These are phyloP conservation scores for Coemansia nantahalensis DNA, from an alignment of 192 early-diverging fungal genomes.

Conservation along the genomic window DNA sequence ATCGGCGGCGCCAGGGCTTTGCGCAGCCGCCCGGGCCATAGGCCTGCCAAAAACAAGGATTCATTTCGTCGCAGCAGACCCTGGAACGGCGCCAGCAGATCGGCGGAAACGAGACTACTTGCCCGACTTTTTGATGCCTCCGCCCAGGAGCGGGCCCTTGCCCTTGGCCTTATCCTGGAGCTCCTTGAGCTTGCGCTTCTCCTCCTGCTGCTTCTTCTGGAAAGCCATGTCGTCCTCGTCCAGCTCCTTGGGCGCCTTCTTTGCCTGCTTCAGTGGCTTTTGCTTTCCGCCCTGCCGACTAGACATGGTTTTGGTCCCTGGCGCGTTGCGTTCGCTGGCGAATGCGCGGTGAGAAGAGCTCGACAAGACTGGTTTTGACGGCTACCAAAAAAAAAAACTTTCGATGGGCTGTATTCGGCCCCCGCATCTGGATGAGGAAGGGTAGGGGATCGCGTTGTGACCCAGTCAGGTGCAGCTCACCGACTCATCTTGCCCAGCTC, in stretches of 20 bases:
- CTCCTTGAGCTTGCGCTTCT: slow-evolving; percentile 73
- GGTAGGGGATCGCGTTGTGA: too few relatives aligned
- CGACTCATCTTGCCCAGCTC: slow-evolving; percentile 8
- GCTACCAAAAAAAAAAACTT: neutral
- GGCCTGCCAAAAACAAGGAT: too few relatives aligned
- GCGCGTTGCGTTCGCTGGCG: neutral
- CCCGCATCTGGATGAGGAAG: too few relatives aligned
- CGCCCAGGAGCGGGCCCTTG: slow-evolving; percentile 61
- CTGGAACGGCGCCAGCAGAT: too few relatives aligned
- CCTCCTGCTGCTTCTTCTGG: slow-evolving; percentile 79
- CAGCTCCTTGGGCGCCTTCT: slow-evolving; percentile 61
- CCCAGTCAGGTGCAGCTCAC: too few relatives aligned
- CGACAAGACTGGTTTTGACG: too few relatives aligned
- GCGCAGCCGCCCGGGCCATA: too few relatives aligned
- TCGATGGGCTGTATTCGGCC: too few relatives aligned
- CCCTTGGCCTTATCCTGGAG: slow-evolving; percentile 62
- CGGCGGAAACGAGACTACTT: slow-evolving; percentile 40
- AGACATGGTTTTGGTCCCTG: slow-evolving; percentile 11
- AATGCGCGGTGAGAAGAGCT: too few relatives aligned
- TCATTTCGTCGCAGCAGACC: too few relatives aligned
- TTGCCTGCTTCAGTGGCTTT: slow-evolving; percentile 85
- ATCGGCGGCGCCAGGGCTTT: too few relatives aligned
- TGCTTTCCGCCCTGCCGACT: slow-evolving; percentile 70
- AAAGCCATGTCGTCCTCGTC: slow-evolving; percentile 78
- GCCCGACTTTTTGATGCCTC: slow-evolving; percentile 76